These are phyloP conservation scores for Zoysia pacifica DNA, from an alignment of 176 grass and related monocot genomes.

Conservation along the genomic window DNA sequence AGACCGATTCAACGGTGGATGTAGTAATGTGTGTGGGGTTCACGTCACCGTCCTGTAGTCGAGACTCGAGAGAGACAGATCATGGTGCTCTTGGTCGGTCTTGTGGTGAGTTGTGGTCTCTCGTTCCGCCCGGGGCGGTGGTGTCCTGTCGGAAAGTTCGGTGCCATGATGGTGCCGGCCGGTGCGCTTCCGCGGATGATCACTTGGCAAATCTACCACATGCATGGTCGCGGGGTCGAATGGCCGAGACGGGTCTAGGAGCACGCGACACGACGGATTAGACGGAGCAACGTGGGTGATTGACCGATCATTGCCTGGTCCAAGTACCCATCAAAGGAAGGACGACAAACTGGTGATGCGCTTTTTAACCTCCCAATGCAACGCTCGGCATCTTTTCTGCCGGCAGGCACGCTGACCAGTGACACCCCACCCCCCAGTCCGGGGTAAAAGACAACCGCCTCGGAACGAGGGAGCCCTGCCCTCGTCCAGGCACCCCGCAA, in stretches of 20 bases:
- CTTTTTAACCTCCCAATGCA: background rate
- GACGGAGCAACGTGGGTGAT: background rate
- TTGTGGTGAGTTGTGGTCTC: background rate
- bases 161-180: slow-evolving; percentile 3
- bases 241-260: too few species aligned
- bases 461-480: background rate
- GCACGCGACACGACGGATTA: slow-evolving; percentile 6
- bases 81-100: background rate
- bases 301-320: background rate
- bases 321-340: background rate
- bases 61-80: background rate
- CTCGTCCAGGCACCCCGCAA: background rate
- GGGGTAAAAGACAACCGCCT: slow-evolving; percentile 1
- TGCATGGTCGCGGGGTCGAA: background rate
- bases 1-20: background rate
- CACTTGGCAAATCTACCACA: background rate
- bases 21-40: slow-evolving; percentile 38
- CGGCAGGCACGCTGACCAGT: slow-evolving; percentile 7
- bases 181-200: background rate
- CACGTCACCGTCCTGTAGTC: background rate
- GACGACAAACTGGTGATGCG: background rate
- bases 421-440: background rate
- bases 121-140: background rate
- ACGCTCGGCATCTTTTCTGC: background rate
- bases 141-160: slow-evolving; percentile 5